A percentile compares a stretch with the other conserved stretches of the same genome.
Conservation (phyloP, 257 asterid genomes). For the Ehretia macrophylla region DNA sequence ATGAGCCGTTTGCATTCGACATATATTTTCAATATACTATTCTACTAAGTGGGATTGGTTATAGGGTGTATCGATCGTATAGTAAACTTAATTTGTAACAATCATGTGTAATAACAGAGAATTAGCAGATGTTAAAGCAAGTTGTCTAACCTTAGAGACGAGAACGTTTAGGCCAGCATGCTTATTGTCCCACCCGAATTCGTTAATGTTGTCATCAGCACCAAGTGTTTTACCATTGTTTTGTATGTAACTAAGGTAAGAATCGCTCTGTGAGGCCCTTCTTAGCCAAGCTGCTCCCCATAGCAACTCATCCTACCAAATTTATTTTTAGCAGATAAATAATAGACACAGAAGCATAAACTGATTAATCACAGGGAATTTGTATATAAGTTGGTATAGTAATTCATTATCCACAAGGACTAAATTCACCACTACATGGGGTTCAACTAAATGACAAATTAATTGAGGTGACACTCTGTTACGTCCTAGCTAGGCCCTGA, state of each 20-base stretch:
- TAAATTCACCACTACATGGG: too few relatives aligned
- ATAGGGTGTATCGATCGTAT: too few relatives aligned
- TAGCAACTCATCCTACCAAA: slow-evolving; percentile 79
- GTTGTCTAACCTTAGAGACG: slow-evolving; percentile 59
- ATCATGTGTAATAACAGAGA: neutral
- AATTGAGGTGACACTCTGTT: too few relatives aligned
- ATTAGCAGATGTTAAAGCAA: too few relatives aligned
- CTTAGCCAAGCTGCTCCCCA: slow-evolving; percentile 99
- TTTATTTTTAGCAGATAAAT: neutral
- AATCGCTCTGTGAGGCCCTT: slow-evolving; percentile 65
- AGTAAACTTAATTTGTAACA: too few relatives aligned
- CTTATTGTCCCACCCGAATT: slow-evolving; percentile 98
- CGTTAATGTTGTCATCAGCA: slow-evolving; percentile 79
- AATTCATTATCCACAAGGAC: too few relatives aligned
- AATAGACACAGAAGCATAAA: neutral
- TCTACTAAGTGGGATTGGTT: too few relatives aligned
- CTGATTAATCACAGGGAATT: too few relatives aligned
- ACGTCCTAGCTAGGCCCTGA: too few relatives aligned
- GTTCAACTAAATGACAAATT: too few relatives aligned
- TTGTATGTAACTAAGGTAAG: slow-evolving; percentile 73
- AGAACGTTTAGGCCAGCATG: slow-evolving; percentile 94
- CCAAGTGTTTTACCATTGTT: slow-evolving; percentile 80
- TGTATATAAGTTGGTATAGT: neutral
- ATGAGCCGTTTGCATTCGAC: too few relatives aligned
- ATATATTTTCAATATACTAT: too few relatives aligned